Percentiles rank a stretch among this genome's conserved stretches.
phyloP scores from a whole-genome alignment of 1,139 yeast genomes.

The Chernovozyma sophiae-reginae region DNA sequence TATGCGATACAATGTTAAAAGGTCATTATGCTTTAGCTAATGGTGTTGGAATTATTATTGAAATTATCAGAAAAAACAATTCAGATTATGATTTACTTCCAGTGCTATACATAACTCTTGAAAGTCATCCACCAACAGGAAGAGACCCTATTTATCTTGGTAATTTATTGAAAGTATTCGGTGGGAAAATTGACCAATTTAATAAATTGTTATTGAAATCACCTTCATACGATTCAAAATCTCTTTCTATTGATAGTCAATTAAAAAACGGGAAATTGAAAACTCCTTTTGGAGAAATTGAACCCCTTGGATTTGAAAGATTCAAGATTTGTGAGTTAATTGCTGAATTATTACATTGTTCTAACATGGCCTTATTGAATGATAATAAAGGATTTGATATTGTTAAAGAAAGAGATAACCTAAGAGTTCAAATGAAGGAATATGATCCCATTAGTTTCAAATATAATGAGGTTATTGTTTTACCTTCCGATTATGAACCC shows the following conservation, averaged over 20 bases:
- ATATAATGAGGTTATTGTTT: constrained; percentile 42
- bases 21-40: constrained; percentile 93
- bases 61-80: constrained; percentile 90
- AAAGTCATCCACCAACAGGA: constrained; percentile 91
- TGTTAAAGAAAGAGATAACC: constrained; percentile 70
- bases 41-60: constrained; percentile 95
- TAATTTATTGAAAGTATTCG: constrained; percentile 74
- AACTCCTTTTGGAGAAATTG: constrained; percentile 57
- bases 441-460: constrained; percentile 46
- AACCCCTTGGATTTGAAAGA: constrained; percentile 93
- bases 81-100: constrained; percentile 93
- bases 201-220: constrained; percentile 28
- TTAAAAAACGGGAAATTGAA: constrained; percentile 33
- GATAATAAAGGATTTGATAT: constrained; percentile 79
- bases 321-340: constrained; percentile 92
- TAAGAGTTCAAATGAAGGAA: constrained; percentile 49
- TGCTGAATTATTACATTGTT: constrained; percentile 93
- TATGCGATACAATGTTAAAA: constrained; percentile 78
- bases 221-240: constrained; percentile 3
- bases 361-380: constrained; percentile 91
- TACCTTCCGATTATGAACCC: constrained; percentile 23
- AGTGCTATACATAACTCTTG: constrained; percentile 79
- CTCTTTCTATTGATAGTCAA: neutral
- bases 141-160: constrained; percentile 95
- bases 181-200: constrained; percentile 70